These are phyloP conservation scores for Citrus medica DNA, from an alignment of 345 rosid species.

Conservation along the genomic window DNA sequence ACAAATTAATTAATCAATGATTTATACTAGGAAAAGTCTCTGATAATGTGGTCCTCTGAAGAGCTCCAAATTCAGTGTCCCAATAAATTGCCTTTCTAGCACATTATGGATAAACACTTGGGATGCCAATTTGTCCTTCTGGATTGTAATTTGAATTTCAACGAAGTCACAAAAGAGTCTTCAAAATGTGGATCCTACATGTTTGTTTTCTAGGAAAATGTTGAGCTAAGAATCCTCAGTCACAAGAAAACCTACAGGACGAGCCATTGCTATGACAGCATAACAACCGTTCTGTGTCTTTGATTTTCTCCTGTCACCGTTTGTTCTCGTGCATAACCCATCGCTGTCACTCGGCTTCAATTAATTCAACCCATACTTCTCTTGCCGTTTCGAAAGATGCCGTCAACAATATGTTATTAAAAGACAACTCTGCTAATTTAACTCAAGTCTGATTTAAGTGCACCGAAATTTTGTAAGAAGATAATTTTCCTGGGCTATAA, in stretches of 20 bases:
- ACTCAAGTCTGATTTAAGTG: not conserved
- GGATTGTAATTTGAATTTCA: not conserved
- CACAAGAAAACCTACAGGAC: not conserved
- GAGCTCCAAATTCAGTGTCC: not conserved
- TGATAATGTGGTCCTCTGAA: not conserved
- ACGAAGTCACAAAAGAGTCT: not conserved
- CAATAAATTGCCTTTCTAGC: not conserved
- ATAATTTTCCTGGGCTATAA: not conserved
- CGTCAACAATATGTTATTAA: not conserved
- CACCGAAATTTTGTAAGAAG: not conserved
- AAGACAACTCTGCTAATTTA: not conserved
- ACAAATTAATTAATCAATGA: not conserved
- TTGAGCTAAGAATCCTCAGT: not conserved
- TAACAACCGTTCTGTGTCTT: not conserved
- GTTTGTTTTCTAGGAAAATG: not conserved
- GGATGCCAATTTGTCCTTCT: not conserved
- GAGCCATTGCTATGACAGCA: not conserved
- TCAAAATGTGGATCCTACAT: constrained; percentile 5
- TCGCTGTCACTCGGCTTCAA: not conserved
- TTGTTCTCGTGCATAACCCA: not conserved
- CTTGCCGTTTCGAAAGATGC: not conserved
- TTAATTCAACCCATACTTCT: not conserved
- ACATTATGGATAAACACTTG: not conserved
- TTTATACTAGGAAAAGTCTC: not conserved
- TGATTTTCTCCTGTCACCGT: not conserved